A percentile compares a stretch with the other conserved stretches of the same genome.
Evolutionary conservation across 148 eudicot genomes (phyloP).

Genomic region (Nepenthes gracilis): DNA sequence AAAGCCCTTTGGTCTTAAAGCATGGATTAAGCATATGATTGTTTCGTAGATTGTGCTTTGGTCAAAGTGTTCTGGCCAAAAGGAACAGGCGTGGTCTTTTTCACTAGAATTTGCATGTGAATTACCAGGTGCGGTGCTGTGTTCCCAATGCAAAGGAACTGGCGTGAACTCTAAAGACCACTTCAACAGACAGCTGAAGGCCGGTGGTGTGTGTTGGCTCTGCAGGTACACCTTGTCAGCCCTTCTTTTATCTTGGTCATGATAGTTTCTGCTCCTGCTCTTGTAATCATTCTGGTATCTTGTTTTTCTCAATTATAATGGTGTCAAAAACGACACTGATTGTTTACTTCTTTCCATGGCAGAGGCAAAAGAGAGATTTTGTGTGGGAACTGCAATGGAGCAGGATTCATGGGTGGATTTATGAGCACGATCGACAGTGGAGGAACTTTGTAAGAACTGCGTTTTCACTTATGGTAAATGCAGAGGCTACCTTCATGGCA

Average conservation of each 20-base stretch:
- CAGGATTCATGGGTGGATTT: slow-evolving; percentile 38
- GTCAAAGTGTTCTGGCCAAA: no score
- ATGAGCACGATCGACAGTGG: slow-evolving; percentile 14
- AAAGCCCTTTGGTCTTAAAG: no score
- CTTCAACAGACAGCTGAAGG: slow-evolving; percentile 40
- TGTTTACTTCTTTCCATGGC: slow-evolving; percentile 2
- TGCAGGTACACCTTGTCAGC: neutral
- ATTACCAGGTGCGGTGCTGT: slow-evolving; percentile 24
- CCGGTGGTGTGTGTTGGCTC: slow-evolving; percentile 31
- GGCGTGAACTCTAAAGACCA: slow-evolving; percentile 44
- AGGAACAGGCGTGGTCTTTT: no score
- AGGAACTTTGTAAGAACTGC: no score
- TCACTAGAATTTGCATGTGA: no score
- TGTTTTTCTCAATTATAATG: neutral
- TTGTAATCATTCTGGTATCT: neutral
- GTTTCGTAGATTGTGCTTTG: no score
- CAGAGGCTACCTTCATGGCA: no score
- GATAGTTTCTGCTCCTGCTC: no score
- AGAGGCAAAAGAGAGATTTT: slow-evolving; percentile 37
- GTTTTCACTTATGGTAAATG: no score
- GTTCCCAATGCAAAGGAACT: slow-evolving; percentile 37
- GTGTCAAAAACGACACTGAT: neutral
- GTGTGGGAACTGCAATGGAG: slow-evolving; percentile 40
- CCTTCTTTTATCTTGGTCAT: no score
- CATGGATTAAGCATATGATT: no score